Evolutionary conservation across 768 basidiomycete genomes (phyloP), one percentile per base, ranked within the genome.

Genomic region (Multifurca ochricompacta): DNA sequence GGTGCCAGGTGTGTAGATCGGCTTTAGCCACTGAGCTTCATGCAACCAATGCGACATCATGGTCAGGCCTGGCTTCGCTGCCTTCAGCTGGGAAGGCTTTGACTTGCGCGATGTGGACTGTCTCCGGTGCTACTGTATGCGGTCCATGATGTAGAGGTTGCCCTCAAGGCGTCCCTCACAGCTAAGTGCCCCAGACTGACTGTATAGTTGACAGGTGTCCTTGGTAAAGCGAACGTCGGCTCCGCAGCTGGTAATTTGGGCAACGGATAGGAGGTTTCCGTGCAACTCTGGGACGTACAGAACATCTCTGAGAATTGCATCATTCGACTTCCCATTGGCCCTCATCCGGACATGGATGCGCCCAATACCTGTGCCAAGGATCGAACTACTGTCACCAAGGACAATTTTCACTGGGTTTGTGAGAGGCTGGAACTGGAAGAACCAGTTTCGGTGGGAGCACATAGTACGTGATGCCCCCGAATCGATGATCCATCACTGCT

Each of bases 241-340:
- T 19, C 55, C 32, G 16, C 40, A 39, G 2, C 23, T 13, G 3
- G 54, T 43, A 23, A 64, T 51, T 1, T 41, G 43, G 6, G 62
- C 50, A 30, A 65, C 61, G 13, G 61, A 65, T 14, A 65, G 32
- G 1, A 64, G 57, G 44, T 66, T 64, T 7, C 59, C 54, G 6
- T 61, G 37, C 19, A 65, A 59, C 3, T 62, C 48, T 0, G 64
- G 63, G 18, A 65, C 59, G 28, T 63, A 48, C 43, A 51, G 59
- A 18, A 56, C 50, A 23, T 61, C 46, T 4, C 41, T 27, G 27
- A 63, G n/a, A 14, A 64, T 19, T 14, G 44, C 18, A 1, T n/a
- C 18, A 14, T 51, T 40, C 13, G 39, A 31, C 4, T 19, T 14
- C 4, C 44, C 40, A 23, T 32, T 31, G 21, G 10, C n/a, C 19